phyloP scores from a whole-genome alignment of 257 asterid genomes.

The Solanum rostratum region DNA sequence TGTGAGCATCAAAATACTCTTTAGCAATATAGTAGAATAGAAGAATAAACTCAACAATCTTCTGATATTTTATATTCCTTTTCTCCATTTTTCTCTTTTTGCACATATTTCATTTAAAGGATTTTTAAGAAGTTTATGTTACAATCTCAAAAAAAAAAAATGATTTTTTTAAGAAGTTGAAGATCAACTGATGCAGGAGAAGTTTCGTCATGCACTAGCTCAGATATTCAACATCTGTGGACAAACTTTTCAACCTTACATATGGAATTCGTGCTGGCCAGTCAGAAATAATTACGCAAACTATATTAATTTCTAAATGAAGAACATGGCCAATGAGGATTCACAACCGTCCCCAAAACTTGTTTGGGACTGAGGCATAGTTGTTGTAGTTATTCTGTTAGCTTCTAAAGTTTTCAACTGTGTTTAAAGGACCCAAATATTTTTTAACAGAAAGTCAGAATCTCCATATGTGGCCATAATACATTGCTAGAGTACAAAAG shows the following conservation, averaged over 20 bases:
- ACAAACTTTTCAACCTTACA: not conserved
- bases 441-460: not conserved
- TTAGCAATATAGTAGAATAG: not conserved
- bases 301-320: not conserved
- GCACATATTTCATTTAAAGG: not conserved
- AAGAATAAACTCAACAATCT: not conserved
- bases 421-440: not conserved
- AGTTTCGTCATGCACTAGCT: not conserved
- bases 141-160: not conserved
- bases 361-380: not conserved
- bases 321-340: not conserved
- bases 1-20: not conserved
- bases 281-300: not conserved
- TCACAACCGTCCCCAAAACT: not conserved
- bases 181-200: not conserved
- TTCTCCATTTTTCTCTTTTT: not conserved
- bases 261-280: not conserved
- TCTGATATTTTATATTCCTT: not conserved
- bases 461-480: not conserved
- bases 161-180: not conserved
- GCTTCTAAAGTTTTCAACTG: not conserved
- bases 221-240: not conserved
- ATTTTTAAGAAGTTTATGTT: not conserved
- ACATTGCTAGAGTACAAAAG: not conserved
- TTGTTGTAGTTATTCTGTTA: not conserved